These are phyloP conservation scores for Cucurbita ficifolia DNA, from an alignment of 306 rosid species.

Conservation along the genomic window DNA sequence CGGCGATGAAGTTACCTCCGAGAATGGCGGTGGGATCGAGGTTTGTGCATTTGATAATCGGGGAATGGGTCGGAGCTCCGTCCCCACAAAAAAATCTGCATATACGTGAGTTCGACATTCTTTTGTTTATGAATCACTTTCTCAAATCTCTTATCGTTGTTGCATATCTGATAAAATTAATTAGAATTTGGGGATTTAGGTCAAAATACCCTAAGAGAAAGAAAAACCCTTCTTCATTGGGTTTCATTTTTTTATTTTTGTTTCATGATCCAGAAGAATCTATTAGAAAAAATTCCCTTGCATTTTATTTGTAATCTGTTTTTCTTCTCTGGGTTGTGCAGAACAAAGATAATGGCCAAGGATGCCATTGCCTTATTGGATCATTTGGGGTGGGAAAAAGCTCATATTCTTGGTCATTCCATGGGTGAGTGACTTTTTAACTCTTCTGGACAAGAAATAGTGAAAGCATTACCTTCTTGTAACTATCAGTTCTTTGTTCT, in stretches of 20 bases:
- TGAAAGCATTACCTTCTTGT: background rate
- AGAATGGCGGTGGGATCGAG: conserved; percentile 41
- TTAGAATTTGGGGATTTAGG: background rate
- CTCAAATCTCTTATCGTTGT: background rate
- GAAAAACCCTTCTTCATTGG: background rate
- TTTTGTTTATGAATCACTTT: background rate
- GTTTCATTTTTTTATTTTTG: background rate
- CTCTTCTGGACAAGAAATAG: background rate
- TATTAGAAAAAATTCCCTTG: background rate
- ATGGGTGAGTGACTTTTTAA: conserved; percentile 70
- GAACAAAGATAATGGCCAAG: conserved; percentile 78
- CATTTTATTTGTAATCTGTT: background rate
- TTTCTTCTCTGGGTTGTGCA: conserved; percentile 31
- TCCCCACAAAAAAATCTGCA: conserved; percentile 44
- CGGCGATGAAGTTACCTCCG: conserved; percentile 16
- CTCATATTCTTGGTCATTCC: conserved; percentile 92
- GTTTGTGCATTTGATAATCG: conserved; percentile 92
- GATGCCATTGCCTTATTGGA: conserved; percentile 76
- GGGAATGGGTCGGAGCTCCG: conserved; percentile 78
- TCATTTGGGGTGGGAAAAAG: conserved; percentile 78
- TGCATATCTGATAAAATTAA: background rate
- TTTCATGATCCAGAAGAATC: background rate
- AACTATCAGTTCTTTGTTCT: background rate
- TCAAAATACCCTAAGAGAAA: background rate
- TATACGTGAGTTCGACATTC: conserved; percentile 48